Evolutionary conservation across 768 basidiomycete species (phyloP).

Genomic region (Amanita subjunquillea): DNA sequence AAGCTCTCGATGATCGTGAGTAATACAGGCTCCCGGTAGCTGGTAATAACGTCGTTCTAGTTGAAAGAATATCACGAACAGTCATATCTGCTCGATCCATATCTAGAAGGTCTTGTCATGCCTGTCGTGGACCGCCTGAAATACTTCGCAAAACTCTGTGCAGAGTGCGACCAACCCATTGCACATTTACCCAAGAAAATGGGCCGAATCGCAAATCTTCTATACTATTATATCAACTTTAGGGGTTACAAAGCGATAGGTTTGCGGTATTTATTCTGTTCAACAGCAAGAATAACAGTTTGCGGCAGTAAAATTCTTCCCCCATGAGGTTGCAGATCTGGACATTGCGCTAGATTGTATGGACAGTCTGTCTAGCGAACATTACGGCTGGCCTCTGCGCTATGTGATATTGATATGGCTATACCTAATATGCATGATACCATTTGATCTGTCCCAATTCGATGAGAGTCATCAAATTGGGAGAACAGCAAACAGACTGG

Average conservation of each 20-base stretch:
- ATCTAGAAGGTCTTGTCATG: conserved; percentile 64
- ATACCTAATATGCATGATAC: conserved; percentile 88
- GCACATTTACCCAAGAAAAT: neutral
- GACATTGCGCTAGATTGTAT: conserved; percentile 64
- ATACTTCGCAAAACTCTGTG: conserved; percentile 29
- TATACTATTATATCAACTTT: conserved; percentile 80
- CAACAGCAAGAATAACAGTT: conserved; percentile 8
- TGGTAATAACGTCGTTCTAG: conserved; percentile 25
- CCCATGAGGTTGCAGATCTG: conserved; percentile 82
- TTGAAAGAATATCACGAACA: conserved; percentile 89
- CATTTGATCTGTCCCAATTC: conserved; percentile 84
- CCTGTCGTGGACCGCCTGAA: conserved; percentile 66
- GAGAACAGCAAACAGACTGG: conserved; percentile 45
- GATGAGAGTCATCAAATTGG: conserved; percentile 49
- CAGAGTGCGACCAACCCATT: neutral
- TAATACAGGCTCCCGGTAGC: conserved; percentile 4
- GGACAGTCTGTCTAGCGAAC: conserved; percentile 26
- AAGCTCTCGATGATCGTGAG: conserved; percentile 44
- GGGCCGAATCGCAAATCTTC: conserved; percentile 21
- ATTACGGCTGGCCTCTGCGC: conserved; percentile 66
- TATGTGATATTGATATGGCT: conserved; percentile 87
- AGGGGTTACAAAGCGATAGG: conserved; percentile 89
- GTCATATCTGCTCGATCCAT: conserved; percentile 85
- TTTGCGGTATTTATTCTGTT: conserved; percentile 29
- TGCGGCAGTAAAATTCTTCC: conserved; percentile 81